These are phyloP conservation scores for Penicillium argentinense DNA, from an alignment of 495 filamentous ascomycete genomes.

Conservation along the genomic window DNA sequence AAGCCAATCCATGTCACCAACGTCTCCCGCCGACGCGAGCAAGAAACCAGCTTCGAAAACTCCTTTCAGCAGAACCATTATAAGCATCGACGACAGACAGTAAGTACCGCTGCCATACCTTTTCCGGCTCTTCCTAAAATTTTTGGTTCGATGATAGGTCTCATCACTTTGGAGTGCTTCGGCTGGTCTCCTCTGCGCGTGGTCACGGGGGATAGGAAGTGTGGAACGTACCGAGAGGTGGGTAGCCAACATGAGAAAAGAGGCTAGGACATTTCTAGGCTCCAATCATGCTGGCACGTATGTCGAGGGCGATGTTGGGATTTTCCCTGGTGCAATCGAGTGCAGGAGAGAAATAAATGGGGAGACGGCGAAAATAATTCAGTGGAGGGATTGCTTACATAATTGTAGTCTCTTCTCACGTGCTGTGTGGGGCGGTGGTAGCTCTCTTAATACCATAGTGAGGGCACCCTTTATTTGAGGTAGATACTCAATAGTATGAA, in stretches of 20 bases:
- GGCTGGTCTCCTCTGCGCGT: conserved; percentile 14
- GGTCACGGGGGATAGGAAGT: background rate
- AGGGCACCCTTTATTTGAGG: too few relatives aligned
- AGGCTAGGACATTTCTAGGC: conserved; percentile 6
- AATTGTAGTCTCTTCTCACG: conserved; percentile 4
- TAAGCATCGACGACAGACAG: conserved; percentile 51
- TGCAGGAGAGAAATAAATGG: conserved; percentile 6
- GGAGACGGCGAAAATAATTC: conserved; percentile 13
- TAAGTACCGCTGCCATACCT: conserved; percentile 41
- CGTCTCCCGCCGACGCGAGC: conserved; percentile 1
- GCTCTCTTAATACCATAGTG: too few relatives aligned
- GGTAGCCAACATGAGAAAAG: conserved; percentile 1
- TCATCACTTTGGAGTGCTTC: conserved; percentile 42
- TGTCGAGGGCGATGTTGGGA: background rate
- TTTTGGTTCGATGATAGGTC: conserved; percentile 43
- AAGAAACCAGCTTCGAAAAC: conserved; percentile 22
- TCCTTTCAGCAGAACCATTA: conserved; percentile 50
- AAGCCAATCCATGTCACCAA: background rate
- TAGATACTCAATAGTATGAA: too few relatives aligned
- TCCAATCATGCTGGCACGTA: conserved; percentile 11
- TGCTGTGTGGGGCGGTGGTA: too few relatives aligned
- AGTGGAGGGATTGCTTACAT: conserved; percentile 4
- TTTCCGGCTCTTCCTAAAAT: conserved; percentile 56
- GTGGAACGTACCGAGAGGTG: conserved; percentile 11
- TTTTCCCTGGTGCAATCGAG: background rate